These are phyloP conservation scores for Cucurbita moschata DNA, from an alignment of 306 rosid genomes.

Conservation along the genomic window DNA sequence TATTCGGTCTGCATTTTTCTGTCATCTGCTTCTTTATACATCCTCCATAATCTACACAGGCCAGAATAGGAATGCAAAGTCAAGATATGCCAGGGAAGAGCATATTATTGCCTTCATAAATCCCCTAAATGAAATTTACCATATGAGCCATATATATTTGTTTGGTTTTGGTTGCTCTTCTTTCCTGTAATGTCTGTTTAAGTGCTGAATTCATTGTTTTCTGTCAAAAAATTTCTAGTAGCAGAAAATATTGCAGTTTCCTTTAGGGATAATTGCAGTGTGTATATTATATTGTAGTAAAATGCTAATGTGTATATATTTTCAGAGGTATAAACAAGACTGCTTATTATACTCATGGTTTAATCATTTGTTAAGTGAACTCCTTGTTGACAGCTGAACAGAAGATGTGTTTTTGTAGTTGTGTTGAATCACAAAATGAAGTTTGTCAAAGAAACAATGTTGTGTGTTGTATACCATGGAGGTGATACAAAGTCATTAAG, in stretches of 20 bases:
- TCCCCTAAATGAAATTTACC: no score
- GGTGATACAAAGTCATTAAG: not conserved
- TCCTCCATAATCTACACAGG: slow-evolving; percentile 83
- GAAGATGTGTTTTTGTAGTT: not conserved
- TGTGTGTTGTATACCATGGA: not conserved
- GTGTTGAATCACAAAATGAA: not conserved
- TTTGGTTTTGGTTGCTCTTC: not conserved
- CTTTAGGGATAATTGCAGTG: not conserved
- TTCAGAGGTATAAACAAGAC: not conserved
- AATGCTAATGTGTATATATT: not conserved
- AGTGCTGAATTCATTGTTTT: not conserved
- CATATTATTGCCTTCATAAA: not conserved
- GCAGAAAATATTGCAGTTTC: not conserved
- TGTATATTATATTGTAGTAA: not conserved
- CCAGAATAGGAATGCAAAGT: slow-evolving; percentile 17
- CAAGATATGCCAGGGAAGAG: not conserved
- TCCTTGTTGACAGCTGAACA: not conserved
- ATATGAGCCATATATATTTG: not conserved
- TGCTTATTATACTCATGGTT: not conserved
- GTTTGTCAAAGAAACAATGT: not conserved
- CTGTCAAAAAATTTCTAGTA: not conserved
- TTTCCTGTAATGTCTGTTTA: not conserved
- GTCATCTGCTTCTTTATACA: slow-evolving; percentile 87
- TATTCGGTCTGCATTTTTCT: slow-evolving; percentile 82
- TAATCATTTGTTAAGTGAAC: not conserved